Percentiles rank a stretch among this genome's conserved stretches.
Evolutionary conservation across 768 basidiomycete genomes (phyloP).

Genomic region (Russula emetica): DNA sequence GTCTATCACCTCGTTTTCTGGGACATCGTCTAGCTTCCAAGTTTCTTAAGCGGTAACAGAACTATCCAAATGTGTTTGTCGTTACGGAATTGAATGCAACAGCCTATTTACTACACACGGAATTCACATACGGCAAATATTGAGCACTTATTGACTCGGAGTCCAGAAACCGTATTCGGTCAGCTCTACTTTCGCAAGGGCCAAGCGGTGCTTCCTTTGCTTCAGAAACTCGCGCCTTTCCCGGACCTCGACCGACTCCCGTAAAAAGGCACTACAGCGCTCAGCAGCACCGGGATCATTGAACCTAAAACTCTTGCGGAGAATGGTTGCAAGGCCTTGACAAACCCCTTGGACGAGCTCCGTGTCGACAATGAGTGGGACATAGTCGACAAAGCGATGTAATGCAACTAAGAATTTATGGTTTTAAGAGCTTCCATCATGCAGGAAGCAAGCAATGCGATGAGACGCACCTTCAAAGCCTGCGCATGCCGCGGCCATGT

Average conservation of each 20-base stretch:
- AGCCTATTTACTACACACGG: not conserved
- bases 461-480: constrained; percentile 24
- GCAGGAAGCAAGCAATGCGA: not conserved
- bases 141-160: not conserved
- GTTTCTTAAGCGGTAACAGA: constrained; percentile 36
- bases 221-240: constrained; percentile 1
- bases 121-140: not conserved
- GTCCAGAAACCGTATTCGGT: not conserved
- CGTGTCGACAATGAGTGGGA: constrained; percentile 19
- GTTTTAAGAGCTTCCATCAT: not conserved
- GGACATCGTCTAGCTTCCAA: constrained; percentile 58
- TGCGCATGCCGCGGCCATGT: constrained; percentile 24
- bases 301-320: constrained; percentile 13
- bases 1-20: constrained; percentile 57
- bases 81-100: not conserved
- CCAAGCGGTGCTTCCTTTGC: constrained; percentile 7
- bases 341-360: constrained; percentile 21
- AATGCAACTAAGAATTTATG: constrained; percentile 2
- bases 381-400: constrained; percentile 24
- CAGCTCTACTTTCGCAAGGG: constrained; percentile 7
- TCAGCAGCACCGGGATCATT: constrained; percentile 7
- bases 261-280: constrained; percentile 11
- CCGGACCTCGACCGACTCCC: constrained; percentile 7
- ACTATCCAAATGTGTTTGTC: not conserved
- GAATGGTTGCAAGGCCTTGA: not conserved